These are phyloP conservation scores for Huiozyma sinensis DNA, from an alignment of 805 yeast genomes.

Conservation along the genomic window DNA sequence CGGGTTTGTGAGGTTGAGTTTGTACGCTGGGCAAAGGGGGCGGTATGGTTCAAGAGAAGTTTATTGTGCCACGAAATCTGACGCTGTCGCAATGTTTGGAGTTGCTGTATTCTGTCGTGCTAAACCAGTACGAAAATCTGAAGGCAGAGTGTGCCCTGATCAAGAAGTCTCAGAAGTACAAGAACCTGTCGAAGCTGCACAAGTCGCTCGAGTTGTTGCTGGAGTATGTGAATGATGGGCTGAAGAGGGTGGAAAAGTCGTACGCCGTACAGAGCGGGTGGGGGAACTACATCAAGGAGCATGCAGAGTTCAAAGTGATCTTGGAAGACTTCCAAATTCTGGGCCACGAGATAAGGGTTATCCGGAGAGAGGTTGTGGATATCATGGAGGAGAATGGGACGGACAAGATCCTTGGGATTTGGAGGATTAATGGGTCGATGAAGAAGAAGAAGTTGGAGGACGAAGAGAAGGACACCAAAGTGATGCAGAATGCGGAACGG, in stretches of 20 bases:
- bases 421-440: conserved; percentile 3
- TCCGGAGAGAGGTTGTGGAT: conserved; percentile 8
- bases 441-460: conserved; percentile 6
- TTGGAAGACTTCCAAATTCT: conserved; percentile 22
- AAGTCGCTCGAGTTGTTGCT: conserved; percentile 12
- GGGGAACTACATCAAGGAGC: conserved; percentile 5
- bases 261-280: conserved; percentile 12
- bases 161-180: conserved; percentile 4
- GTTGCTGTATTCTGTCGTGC: conserved; percentile 20
- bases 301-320: conserved; percentile 8
- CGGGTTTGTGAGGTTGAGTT: too few species aligned
- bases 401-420: conserved; percentile 1
- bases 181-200: conserved; percentile 7
- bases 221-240: conserved; percentile 19
- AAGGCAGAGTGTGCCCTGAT: conserved; percentile 4
- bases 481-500: conserved; percentile 16
- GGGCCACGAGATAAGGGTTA: conserved; percentile 20
- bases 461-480: conserved; percentile 15
- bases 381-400: neutral
- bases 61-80: conserved; percentile 21
- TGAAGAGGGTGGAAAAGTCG: conserved; percentile 13
- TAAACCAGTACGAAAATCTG: conserved; percentile 15
- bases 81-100: conserved; percentile 23
- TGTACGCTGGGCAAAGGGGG: too few species aligned
- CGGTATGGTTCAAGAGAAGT: conserved; percentile 11